Conservation (phyloP, 2,329 filamentous ascomycete species). For the Phialocephala sp. region DNA sequence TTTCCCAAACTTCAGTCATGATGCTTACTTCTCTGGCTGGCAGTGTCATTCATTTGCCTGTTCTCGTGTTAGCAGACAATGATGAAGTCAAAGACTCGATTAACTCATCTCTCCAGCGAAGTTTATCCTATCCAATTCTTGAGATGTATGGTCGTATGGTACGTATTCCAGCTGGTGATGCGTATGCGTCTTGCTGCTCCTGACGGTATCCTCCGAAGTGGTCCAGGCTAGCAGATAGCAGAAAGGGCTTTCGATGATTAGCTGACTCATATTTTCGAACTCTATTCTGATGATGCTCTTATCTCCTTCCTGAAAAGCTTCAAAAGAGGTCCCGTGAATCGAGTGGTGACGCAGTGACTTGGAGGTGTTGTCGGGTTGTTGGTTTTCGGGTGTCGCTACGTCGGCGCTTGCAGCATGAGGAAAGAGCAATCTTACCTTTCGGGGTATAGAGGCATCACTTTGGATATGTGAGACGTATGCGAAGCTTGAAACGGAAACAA, state of each 20-base stretch:
- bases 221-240: neutral
- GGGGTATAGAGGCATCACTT: neutral
- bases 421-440: neutral
- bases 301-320: neutral
- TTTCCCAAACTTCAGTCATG: no score
- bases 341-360: neutral
- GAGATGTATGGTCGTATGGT: no score
- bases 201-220: neutral
- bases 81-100: no score
- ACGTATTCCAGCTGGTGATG: neutral
- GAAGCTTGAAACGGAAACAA: neutral
- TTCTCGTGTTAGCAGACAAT: no score
- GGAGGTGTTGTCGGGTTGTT: neutral
- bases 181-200: neutral
- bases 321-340: neutral
- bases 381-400: neutral
- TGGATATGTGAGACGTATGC: no score
- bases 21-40: no score
- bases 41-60: no score
- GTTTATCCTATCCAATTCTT: no score
- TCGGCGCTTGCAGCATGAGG: neutral
- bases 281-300: neutral
- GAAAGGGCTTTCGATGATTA: neutral
- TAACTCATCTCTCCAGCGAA: no score
- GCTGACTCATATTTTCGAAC: neutral